phyloP scores from a whole-genome alignment of 225 moss, liverwort and hornwort genomes.

The Asterella californica region DNA sequence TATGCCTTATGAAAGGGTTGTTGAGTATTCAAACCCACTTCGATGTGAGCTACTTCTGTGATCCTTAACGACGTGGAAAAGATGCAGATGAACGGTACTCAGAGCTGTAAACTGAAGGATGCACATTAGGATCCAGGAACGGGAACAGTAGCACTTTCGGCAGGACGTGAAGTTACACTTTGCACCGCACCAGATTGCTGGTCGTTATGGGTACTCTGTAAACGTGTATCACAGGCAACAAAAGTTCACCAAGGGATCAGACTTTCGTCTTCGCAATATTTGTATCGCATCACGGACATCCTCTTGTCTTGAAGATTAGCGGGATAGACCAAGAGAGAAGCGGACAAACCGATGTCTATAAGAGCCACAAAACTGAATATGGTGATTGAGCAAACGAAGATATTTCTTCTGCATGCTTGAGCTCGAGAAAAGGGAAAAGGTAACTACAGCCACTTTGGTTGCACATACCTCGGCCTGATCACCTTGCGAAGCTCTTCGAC shows the following conservation, averaged over 20 bases:
- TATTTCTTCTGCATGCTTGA: neutral
- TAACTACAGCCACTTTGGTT: neutral
- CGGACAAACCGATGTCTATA: neutral
- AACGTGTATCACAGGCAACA: neutral
- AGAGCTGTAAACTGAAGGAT: neutral
- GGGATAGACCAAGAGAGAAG: neutral
- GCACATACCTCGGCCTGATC: constrained; percentile 28
- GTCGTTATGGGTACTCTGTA: neutral
- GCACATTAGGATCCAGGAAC: neutral
- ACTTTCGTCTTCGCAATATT: neutral
- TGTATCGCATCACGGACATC: neutral
- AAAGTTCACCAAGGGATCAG: neutral
- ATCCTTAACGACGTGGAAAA: neutral
- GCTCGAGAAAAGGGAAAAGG: neutral
- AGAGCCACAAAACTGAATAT: neutral
- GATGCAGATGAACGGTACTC: neutral
- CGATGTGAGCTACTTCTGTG: neutral
- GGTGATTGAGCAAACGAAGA: neutral
- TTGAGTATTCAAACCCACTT: neutral
- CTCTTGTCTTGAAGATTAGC: neutral
- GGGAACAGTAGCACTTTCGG: neutral
- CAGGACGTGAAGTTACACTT: neutral
- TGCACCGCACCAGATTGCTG: constrained; percentile 8
- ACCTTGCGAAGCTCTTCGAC: constrained; percentile 43
- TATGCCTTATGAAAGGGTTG: neutral